phyloP scores from a whole-genome alignment of 2,329 filamentous ascomycete species.

The Aphanocladium album region DNA sequence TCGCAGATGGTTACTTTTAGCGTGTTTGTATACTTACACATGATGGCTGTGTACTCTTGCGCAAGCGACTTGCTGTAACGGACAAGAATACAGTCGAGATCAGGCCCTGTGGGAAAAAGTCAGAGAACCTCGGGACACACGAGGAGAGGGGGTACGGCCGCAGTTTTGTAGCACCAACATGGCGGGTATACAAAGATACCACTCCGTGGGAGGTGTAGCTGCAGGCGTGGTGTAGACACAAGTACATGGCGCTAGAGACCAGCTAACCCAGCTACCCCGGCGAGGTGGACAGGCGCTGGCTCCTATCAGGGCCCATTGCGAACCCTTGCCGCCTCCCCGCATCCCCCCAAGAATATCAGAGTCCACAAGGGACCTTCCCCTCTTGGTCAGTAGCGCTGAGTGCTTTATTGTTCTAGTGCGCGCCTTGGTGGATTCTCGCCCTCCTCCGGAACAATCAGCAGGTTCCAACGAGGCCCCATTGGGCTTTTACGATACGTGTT shows the following conservation, averaged over 20 bases:
- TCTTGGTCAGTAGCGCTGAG: conserved; percentile 4
- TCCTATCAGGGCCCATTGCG: neutral
- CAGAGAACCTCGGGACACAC: neutral
- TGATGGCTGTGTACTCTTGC: neutral
- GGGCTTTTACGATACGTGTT: neutral
- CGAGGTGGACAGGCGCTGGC: neutral
- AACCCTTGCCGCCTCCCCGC: conserved; percentile 10
- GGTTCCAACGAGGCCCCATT: neutral
- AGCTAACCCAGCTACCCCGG: neutral
- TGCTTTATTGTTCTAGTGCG: neutral
- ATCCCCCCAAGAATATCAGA: conserved; percentile 2
- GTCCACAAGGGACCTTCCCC: neutral
- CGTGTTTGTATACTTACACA: neutral
- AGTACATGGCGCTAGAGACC: neutral
- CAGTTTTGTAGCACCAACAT: conserved; percentile 9
- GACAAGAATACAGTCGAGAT: neutral
- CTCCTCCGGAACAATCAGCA: neutral
- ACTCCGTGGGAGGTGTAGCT: neutral
- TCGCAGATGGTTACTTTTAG: neutral
- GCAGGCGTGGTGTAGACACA: neutral
- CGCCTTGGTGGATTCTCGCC: conserved; percentile 2
- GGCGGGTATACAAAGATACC: neutral
- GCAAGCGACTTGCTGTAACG: neutral
- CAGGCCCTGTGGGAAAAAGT: neutral
- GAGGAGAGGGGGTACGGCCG: neutral